phyloP scores from a whole-genome alignment of 768 basidiomycete species.

The Serendipita sp. region DNA sequence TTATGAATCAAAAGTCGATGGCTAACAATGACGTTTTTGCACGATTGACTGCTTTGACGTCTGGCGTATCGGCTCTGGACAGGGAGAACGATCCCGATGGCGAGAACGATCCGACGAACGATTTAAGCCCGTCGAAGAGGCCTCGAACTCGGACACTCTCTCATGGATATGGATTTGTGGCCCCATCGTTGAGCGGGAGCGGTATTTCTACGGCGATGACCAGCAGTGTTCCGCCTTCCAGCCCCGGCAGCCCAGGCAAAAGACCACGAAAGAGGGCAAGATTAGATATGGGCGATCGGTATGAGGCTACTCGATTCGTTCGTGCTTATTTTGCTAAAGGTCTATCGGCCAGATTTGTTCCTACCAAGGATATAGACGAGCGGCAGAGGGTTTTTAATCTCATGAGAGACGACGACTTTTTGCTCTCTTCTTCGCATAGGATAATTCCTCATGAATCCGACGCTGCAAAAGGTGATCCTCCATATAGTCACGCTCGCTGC shows the following conservation, averaged over 20 bases:
- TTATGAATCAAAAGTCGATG: not conserved
- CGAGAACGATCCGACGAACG: not conserved
- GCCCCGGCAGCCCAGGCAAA: not conserved
- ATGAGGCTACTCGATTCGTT: not conserved
- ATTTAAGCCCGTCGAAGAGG: not conserved
- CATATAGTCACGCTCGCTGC: constrained; percentile 8
- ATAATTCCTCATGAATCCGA: constrained; percentile 56
- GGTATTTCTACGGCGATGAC: not conserved
- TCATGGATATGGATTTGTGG: not conserved
- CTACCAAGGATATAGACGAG: constrained; percentile 40
- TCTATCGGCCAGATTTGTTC: constrained; percentile 36
- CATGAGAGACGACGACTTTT: constrained; percentile 36
- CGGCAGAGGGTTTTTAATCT: constrained; percentile 47
- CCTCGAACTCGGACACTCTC: not conserved
- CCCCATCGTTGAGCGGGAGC: not conserved
- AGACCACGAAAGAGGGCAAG: not conserved
- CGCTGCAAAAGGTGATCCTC: constrained; percentile 47
- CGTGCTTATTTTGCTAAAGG: not conserved
- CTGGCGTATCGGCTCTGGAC: not conserved
- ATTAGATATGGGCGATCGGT: constrained; percentile 2
- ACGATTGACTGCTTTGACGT: not conserved
- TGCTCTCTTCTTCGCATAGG: constrained; percentile 39
- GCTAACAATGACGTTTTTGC: not conserved
- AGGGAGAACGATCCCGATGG: not conserved
- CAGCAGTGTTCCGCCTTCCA: constrained; percentile 2